These are phyloP conservation scores for Leccinum obscurum DNA, from an alignment of 768 basidiomycete species.

Conservation along the genomic window DNA sequence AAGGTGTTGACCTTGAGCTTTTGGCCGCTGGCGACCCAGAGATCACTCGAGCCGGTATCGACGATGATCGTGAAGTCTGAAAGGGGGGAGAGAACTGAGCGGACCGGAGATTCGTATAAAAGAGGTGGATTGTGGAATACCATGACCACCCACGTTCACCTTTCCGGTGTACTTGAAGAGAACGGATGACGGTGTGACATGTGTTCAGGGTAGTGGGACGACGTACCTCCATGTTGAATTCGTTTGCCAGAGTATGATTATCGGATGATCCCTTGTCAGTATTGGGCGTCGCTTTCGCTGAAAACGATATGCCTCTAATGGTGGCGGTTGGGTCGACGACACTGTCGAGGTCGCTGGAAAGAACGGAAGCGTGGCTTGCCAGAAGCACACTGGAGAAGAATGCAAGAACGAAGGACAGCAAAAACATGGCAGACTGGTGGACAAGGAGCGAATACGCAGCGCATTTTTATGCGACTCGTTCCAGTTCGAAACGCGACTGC, in stretches of 20 bases:
- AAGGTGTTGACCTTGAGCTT: slow-evolving; percentile 30
- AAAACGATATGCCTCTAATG: slow-evolving; percentile 23
- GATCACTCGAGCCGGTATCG: slow-evolving; percentile 34
- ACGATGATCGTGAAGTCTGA: slow-evolving; percentile 30
- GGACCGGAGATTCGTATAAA: background rate
- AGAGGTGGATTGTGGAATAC: slow-evolving; percentile 9
- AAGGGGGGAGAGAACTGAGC: background rate
- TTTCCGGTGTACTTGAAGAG: slow-evolving; percentile 28
- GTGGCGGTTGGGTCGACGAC: slow-evolving; percentile 4
- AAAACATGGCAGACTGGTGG: slow-evolving; percentile 16
- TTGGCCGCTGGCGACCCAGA: slow-evolving; percentile 23
- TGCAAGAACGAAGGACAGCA: slow-evolving; percentile 4
- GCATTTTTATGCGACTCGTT: slow-evolving; percentile 7
- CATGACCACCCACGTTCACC: slow-evolving; percentile 32
- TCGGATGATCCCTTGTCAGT: slow-evolving; percentile 22
- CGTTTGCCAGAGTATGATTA: slow-evolving; percentile 26
- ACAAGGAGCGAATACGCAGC: background rate
- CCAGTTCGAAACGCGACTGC: slow-evolving; percentile 13
- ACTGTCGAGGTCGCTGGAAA: slow-evolving; percentile 7
- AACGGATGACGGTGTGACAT: slow-evolving; percentile 1
- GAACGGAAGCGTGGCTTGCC: slow-evolving; percentile 31
- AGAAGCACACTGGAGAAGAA: slow-evolving; percentile 29
- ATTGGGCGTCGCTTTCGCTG: slow-evolving; percentile 17
- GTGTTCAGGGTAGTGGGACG: background rate
- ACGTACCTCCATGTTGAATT: slow-evolving; percentile 30